Base-by-base conservation (phyloP, 495 filamentous ascomycete genomes). In the Viridothelium virens region DNA sequence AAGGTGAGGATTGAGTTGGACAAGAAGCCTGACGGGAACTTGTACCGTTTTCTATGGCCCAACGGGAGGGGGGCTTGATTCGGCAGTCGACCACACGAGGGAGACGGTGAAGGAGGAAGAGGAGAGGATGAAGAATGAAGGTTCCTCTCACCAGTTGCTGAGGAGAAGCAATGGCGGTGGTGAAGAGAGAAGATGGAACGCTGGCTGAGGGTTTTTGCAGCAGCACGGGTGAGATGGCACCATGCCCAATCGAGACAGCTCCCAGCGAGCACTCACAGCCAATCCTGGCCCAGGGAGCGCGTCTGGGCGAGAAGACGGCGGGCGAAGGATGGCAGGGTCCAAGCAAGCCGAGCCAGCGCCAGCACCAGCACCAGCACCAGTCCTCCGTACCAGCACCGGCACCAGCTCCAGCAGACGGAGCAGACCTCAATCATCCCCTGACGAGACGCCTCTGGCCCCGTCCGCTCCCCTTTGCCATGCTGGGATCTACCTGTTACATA, bases 151-250 rank as follows among this genome's bases (percentile, higher is more conserved):
- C 53, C 53, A 59, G 53, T 59, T 59, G 53, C 53, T 59, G 53
- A 59, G 53, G 53, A 59, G 53, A 31, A 59, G 53, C 53, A 59
- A 59, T 59, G 53, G 53, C 53, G 53, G 53, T 59, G 53, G 53
- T 59, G 53, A 59, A 59, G 53, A 59, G 53, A 59, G 53, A 59
- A 59, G 25, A 34, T 59, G 53, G 53, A 59, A 59, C 53, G 53
- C 53, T 59, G 53, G 53, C 53, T 59, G 53, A 59, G 25, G 53
- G 53, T 59, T 59, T 59, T 59, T 59, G 53, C 53, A 59, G 53
- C 53, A 59, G 53, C 53, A 53, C 48, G 48, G 48, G 48, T 53
- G 53, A 59, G 53, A 59, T 59, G 53, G 53, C 18, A 59, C 53
- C 53, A 59, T n/a, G 53, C 53, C 53, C 53, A 59, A 59, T 7